Conservation (phyloP, 805 yeast genomes). For the Wickerhamiella kurtzmanii region DNA sequence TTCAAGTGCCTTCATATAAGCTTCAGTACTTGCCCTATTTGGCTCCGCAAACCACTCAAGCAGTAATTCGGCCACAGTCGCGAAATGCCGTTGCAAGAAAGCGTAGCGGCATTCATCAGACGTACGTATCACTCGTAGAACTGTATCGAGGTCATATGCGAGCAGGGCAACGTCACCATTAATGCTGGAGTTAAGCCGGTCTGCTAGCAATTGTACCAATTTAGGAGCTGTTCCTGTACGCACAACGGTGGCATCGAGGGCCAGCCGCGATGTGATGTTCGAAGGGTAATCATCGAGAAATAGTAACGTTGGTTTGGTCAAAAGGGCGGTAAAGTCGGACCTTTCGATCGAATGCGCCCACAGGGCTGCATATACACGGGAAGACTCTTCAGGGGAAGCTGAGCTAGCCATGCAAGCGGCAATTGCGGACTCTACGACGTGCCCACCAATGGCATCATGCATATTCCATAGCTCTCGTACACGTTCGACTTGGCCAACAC, state of each 20-base stretch:
- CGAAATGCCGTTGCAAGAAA: conserved; percentile 2
- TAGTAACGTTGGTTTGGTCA: conserved; percentile 52
- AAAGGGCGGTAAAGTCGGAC: conserved; percentile 30
- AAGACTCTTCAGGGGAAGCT: conserved; percentile 28
- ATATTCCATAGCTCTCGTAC: conserved; percentile 52
- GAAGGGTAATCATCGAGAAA: conserved; percentile 42
- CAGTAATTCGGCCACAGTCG: conserved; percentile 2
- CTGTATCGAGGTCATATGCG: conserved; percentile 43
- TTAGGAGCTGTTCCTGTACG: conserved; percentile 42
- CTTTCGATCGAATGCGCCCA: conserved; percentile 64
- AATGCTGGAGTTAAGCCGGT: conserved; percentile 15
- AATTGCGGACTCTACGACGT: conserved; percentile 59
- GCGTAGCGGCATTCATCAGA: conserved; percentile 4
- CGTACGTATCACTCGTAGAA: conserved; percentile 33
- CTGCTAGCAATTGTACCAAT: conserved; percentile 44
- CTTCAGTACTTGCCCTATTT: not conserved
- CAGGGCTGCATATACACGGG: conserved; percentile 45
- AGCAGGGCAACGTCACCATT: conserved; percentile 52
- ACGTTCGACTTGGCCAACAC: conserved; percentile 54
- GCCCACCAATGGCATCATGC: conserved; percentile 37
- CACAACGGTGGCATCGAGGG: conserved; percentile 9
- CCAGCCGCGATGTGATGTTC: conserved; percentile 2
- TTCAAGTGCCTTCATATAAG: conserved; percentile 8
- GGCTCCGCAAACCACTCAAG: conserved; percentile 14
- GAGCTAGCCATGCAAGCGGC: conserved; percentile 38